These are phyloP conservation scores for Candida boleticola DNA, from an alignment of 805 yeast genomes.

Conservation along the genomic window DNA sequence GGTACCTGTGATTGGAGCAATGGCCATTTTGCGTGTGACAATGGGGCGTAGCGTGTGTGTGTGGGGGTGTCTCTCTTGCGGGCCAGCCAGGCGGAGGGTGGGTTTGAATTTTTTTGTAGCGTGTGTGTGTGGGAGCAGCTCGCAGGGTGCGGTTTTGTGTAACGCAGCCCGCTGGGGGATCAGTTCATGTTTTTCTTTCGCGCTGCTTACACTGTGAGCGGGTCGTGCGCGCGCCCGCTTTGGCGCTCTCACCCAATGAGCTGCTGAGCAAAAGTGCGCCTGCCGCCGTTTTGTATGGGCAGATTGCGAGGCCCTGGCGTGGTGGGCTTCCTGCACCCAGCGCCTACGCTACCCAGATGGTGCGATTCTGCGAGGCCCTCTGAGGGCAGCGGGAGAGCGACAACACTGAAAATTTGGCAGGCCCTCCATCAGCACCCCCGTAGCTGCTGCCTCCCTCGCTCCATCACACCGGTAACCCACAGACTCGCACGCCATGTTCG, in stretches of 20 bases:
- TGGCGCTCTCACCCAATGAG: slow-evolving; percentile 2
- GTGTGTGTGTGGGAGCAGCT: neutral
- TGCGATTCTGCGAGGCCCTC: neutral
- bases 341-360: too few species aligned
- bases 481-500: neutral
- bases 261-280: neutral
- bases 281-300: neutral
- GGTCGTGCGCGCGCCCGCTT: slow-evolving; percentile 1
- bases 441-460: too few species aligned
- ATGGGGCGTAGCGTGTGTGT: neutral
- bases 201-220: too few species aligned
- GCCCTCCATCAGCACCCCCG: too few species aligned
- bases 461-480: neutral
- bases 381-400: neutral
- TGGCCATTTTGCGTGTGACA: slow-evolving; percentile 51
- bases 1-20: slow-evolving; percentile 84
- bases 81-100: neutral
- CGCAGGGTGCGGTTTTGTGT: too few species aligned
- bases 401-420: too few species aligned
- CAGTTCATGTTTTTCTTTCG: too few species aligned
- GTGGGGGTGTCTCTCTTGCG: neutral
- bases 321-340: too few species aligned
- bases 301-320: neutral
- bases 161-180: too few species aligned
- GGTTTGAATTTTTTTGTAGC: neutral